A percentile compares a stretch with the other conserved stretches of the same genome.
Conservation (phyloP, 2,329 filamentous ascomycete species). For the Colletotrichum lindemuthianum region DNA sequence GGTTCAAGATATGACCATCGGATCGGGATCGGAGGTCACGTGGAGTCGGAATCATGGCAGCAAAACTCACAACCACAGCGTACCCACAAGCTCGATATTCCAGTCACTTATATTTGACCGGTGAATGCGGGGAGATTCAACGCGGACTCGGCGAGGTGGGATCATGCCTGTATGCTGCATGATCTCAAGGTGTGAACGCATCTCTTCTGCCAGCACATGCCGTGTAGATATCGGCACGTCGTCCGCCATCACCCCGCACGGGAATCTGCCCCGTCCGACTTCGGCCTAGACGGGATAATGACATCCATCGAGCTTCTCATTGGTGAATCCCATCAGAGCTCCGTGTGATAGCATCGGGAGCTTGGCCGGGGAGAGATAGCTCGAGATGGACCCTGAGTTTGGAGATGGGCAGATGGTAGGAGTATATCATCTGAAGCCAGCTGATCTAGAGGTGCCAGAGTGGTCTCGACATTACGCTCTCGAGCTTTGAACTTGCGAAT, state of each 20-base stretch:
- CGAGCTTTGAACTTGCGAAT: too few relatives aligned
- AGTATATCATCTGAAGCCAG: not conserved
- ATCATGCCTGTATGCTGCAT: not conserved
- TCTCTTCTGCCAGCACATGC: too few relatives aligned
- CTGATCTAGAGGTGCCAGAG: too few relatives aligned
- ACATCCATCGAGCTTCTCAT: constrained; percentile 15
- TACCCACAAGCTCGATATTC: not conserved
- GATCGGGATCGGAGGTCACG: too few relatives aligned
- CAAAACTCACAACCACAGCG: too few relatives aligned
- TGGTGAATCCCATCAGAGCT: constrained; percentile 2
- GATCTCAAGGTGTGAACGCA: too few relatives aligned
- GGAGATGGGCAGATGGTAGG: not conserved
- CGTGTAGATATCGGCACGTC: constrained; percentile 18
- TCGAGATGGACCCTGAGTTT: constrained; percentile 15
- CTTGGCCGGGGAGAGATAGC: constrained; percentile 9
- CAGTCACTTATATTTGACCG: not conserved
- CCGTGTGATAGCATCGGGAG: constrained; percentile 6
- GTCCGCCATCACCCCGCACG: constrained; percentile 12
- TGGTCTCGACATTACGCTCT: too few relatives aligned
- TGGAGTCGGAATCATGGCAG: too few relatives aligned
- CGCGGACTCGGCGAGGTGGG: constrained; percentile 1
- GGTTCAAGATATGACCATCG: too few relatives aligned
- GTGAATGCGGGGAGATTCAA: constrained; percentile 15
- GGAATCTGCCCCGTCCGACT: constrained; percentile 26
- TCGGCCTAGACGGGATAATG: constrained; percentile 20